A percentile compares a stretch with the other conserved stretches of the same genome.
These are phyloP conservation scores for Medicago arabica DNA, from an alignment of 306 rosid species.

Conservation along the genomic window DNA sequence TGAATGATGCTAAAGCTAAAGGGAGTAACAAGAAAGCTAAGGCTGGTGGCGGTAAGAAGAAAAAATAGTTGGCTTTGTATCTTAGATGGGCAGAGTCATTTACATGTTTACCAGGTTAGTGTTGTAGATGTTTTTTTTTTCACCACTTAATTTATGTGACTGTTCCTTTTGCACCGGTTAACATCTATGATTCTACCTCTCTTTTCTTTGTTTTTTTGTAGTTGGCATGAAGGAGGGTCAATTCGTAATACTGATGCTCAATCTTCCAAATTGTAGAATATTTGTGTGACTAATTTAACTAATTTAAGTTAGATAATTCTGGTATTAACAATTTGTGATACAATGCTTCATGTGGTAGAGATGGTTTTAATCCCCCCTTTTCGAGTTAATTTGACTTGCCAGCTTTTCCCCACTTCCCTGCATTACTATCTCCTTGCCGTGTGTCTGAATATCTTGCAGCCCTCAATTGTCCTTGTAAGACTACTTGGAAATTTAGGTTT, in stretches of 20 bases:
- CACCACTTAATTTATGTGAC: neutral
- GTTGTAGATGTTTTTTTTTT: conserved; percentile 12
- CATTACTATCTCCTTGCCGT: conserved; percentile 2
- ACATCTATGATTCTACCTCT: neutral
- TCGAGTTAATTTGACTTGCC: neutral
- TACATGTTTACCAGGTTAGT: conserved; percentile 49
- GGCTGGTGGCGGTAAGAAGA: conserved; percentile 62
- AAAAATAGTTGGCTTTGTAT: conserved; percentile 49
- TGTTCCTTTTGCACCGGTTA: conserved; percentile 8
- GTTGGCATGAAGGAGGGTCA: conserved; percentile 31
- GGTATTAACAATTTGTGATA: conserved; percentile 17
- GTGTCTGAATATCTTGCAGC: conserved; percentile 5
- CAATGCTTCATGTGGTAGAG: conserved; percentile 29
- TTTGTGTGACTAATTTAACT: conserved; percentile 25
- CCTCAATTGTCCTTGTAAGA: neutral
- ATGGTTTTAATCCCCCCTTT: neutral
- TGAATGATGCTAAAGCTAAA: conserved; percentile 60
- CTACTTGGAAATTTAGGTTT: conserved; percentile 1
- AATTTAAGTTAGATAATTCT: conserved; percentile 11
- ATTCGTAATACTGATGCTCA: conserved; percentile 1
- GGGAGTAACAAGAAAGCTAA: conserved; percentile 54
- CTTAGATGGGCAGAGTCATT: conserved; percentile 23
- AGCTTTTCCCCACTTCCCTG: conserved; percentile 11
- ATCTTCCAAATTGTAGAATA: conserved; percentile 41
- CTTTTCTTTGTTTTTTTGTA: conserved; percentile 9